Conservation (phyloP, 1,284 basidiomycete genomes). For the Sphaerobolus stellatus region DNA sequence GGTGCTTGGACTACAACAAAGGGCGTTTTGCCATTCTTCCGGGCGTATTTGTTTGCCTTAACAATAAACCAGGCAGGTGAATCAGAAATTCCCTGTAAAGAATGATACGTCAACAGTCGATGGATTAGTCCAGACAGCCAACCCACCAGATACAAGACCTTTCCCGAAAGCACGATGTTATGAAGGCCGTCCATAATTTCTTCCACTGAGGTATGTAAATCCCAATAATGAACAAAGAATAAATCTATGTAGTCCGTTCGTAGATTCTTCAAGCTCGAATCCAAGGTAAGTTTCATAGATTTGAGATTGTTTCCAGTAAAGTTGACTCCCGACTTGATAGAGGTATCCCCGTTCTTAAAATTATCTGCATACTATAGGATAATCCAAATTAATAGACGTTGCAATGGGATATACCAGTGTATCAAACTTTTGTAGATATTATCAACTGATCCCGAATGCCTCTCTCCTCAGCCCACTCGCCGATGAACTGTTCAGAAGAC, state of each 20-base stretch:
- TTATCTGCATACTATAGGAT: conserved; percentile 19
- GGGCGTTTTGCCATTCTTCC: conserved; percentile 44
- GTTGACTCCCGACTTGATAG: conserved; percentile 27
- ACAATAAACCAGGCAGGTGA: conserved; percentile 42
- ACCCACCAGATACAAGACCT: conserved; percentile 43
- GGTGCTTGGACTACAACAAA: conserved; percentile 57
- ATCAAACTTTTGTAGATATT: no score
- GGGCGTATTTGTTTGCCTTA: conserved; percentile 37
- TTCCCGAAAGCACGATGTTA: conserved; percentile 38
- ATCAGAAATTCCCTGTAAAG: conserved; percentile 38
- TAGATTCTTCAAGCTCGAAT: conserved; percentile 36
- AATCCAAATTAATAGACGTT: no score
- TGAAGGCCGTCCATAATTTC: conserved; percentile 47
- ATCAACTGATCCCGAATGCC: conserved; percentile 32
- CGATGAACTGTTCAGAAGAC: conserved; percentile 28
- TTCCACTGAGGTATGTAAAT: conserved; percentile 39
- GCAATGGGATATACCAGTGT: no score
- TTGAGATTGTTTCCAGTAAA: conserved; percentile 33
- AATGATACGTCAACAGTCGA: no score
- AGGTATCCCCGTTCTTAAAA: conserved; percentile 7
- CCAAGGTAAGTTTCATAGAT: conserved; percentile 23
- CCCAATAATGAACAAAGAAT: conserved; percentile 39
- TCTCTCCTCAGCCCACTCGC: conserved; percentile 31
- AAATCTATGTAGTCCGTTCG: conserved; percentile 42
- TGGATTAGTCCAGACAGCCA: no score